Conservation (phyloP, 495 filamentous ascomycete species). For the Schizothecium vesticola region DNA sequence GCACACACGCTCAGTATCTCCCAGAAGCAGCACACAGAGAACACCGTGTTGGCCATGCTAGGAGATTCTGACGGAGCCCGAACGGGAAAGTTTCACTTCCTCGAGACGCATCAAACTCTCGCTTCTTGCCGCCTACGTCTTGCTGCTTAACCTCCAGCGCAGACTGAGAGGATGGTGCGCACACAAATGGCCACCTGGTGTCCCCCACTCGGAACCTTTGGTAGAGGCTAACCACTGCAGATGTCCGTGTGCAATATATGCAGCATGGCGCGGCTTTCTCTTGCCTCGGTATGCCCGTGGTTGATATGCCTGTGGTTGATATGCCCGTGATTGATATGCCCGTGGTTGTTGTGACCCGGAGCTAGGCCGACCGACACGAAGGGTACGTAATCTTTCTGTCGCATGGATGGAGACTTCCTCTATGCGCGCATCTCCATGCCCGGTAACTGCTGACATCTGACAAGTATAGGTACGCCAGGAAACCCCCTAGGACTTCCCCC, state of each 20-base stretch:
- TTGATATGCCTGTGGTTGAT: too few species aligned
- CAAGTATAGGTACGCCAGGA: neutral
- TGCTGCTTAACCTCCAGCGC: neutral
- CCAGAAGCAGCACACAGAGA: neutral
- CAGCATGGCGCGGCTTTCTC: too few species aligned
- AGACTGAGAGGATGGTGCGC: neutral
- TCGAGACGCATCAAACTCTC: neutral
- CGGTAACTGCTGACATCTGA: neutral
- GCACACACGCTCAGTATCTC: neutral
- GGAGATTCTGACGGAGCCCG: neutral
- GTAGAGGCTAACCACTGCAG: too few species aligned
- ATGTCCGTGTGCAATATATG: too few species aligned
- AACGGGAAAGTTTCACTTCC: neutral
- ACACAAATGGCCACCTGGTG: neutral
- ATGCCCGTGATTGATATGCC: too few species aligned
- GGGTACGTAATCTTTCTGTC: neutral
- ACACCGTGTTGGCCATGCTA: neutral
- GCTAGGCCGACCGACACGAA: neutral
- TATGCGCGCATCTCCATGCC: neutral
- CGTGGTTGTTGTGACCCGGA: neutral
- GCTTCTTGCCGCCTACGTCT: neutral
- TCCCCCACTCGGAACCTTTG: too few species aligned
- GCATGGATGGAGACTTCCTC: neutral
- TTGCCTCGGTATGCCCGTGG: too few species aligned
- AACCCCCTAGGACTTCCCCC: neutral